A percentile compares a stretch with the other conserved stretches of the same genome.
Evolutionary conservation across 2,329 filamentous ascomycete genomes (phyloP).

Genomic region (Emmonsia crescens): DNA sequence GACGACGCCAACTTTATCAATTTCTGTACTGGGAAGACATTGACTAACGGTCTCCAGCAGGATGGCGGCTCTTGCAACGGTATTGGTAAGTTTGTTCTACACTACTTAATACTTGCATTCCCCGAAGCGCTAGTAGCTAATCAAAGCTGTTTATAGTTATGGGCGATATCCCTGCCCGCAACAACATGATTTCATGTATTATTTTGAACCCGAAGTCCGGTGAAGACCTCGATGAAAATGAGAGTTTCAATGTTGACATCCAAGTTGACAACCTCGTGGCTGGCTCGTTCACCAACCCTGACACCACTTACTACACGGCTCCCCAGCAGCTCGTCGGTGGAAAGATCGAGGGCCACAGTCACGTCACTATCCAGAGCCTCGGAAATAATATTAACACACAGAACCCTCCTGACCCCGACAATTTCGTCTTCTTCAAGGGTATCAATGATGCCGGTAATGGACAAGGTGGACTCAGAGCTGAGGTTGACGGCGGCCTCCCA

Average conservation of each 20-base stretch:
- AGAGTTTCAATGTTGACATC: slow-evolving; percentile 39
- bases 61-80: slow-evolving; percentile 45
- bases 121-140: background rate
- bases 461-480: slow-evolving; percentile 36
- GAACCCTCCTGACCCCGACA: slow-evolving; percentile 29
- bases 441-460: slow-evolving; percentile 43
- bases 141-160: slow-evolving; percentile 31
- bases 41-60: slow-evolving; percentile 46
- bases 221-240: slow-evolving; percentile 29
- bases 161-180: slow-evolving; percentile 43
- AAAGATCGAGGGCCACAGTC: slow-evolving; percentile 27
- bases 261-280: slow-evolving; percentile 41
- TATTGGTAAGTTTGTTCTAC: slow-evolving; percentile 29
- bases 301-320: slow-evolving; percentile 44
- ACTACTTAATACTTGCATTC: background rate
- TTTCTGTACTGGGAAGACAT: slow-evolving; percentile 44
- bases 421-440: slow-evolving; percentile 49
- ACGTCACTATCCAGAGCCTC: slow-evolving; percentile 43
- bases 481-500: slow-evolving; percentile 38
- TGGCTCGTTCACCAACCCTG: slow-evolving; percentile 46
- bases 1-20: slow-evolving; percentile 50
- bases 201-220: slow-evolving; percentile 38
- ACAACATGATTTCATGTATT: slow-evolving; percentile 46
- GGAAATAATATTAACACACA: slow-evolving; percentile 24
- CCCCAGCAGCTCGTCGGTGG: slow-evolving; percentile 40